Percentiles rank a stretch among this genome's conserved stretches.
Conservation (phyloP, 2,329 filamentous ascomycete genomes). For the Cordyceps javanica region DNA sequence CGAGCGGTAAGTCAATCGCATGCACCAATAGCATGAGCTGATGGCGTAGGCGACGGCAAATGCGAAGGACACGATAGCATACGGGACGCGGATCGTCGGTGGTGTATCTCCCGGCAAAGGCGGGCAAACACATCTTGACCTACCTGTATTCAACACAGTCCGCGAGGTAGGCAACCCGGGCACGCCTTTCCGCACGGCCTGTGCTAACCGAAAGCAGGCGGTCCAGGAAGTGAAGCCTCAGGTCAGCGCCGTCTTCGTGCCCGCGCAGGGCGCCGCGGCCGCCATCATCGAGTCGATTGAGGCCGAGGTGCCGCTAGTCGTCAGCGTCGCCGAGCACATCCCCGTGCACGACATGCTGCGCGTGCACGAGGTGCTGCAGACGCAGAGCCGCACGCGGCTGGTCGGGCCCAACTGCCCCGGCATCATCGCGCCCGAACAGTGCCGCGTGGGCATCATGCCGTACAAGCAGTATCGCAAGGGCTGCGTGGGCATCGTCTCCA, state of each 20-base stretch:
- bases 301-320: conserved; percentile 70
- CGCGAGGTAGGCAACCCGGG: conserved; percentile 23
- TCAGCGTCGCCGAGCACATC: conserved; percentile 75
- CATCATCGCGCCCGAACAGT: conserved; percentile 69
- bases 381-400: conserved; percentile 64
- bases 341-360: conserved; percentile 72
- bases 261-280: conserved; percentile 56
- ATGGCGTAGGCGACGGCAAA: conserved; percentile 29
- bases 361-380: conserved; percentile 61
- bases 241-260: conserved; percentile 68
- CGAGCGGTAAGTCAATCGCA: conserved; percentile 24
- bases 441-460: conserved; percentile 40
- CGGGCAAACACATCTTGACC: conserved; percentile 24
- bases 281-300: conserved; percentile 72
- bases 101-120: conserved; percentile 33
- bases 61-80: conserved; percentile 31
- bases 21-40: not conserved
- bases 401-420: conserved; percentile 79
- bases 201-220: conserved; percentile 22
- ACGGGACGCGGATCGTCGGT: conserved; percentile 32
- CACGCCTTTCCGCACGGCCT: not conserved
- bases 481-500: conserved; percentile 69
- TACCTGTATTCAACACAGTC: conserved; percentile 32
- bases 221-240: conserved; percentile 42
- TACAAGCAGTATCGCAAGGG: conserved; percentile 44